phyloP scores from a whole-genome alignment of 2,329 filamentous ascomycete species.

The Nakataea oryzae region DNA sequence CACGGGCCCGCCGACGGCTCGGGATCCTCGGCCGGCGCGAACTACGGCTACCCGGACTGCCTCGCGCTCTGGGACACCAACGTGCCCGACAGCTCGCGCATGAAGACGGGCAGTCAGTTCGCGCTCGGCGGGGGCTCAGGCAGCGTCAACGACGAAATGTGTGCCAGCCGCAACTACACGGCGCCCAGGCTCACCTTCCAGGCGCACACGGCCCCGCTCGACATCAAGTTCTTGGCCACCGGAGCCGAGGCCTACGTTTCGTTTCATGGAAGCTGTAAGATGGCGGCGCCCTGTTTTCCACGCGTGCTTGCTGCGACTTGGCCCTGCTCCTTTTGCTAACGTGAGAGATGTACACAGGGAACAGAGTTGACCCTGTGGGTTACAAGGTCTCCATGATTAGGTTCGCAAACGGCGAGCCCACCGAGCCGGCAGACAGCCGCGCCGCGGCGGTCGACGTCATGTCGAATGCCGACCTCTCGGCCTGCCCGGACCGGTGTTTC shows the following conservation, averaged over 20 bases:
- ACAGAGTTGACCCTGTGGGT: constrained; percentile 30
- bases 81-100: constrained; percentile 26
- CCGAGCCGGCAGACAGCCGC: constrained; percentile 27
- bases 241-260: constrained; percentile 53
- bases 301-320: not conserved
- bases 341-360: constrained; percentile 10
- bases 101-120: constrained; percentile 41
- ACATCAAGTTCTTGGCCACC: constrained; percentile 53
- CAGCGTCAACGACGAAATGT: constrained; percentile 30
- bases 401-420: constrained; percentile 33
- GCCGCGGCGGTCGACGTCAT: constrained; percentile 41
- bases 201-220: constrained; percentile 61
- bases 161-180: constrained; percentile 26
- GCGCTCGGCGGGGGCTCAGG: constrained; percentile 19
- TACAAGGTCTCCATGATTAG: constrained; percentile 32
- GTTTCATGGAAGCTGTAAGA: constrained; percentile 61
- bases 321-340: not conserved
- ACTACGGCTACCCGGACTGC: constrained; percentile 64
- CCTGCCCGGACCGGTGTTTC: constrained; percentile 49
- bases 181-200: constrained; percentile 46
- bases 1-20: constrained; percentile 46
- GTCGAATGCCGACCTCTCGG: constrained; percentile 37
- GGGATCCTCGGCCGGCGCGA: constrained; percentile 25
- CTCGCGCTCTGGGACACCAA: constrained; percentile 53
- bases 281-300: constrained; percentile 8